Evolutionary conservation across 192 early-diverging fungal genomes (phyloP).

Genomic region (Hyaloraphidium curvatum): DNA sequence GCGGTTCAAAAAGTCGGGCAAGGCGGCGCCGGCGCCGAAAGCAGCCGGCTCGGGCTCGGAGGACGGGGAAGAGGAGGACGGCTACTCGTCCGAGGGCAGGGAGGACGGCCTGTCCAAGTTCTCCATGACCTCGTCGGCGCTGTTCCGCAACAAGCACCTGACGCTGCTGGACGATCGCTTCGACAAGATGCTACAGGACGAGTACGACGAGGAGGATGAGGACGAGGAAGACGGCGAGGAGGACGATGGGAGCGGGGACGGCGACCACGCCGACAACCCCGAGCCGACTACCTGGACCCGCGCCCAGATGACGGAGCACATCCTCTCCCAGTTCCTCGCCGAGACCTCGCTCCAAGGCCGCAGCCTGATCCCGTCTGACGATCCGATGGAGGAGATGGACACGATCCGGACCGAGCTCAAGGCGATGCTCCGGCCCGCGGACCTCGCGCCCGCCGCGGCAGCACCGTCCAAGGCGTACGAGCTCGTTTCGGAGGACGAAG

Average conservation of each 20-base stretch:
- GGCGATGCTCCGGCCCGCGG: background rate
- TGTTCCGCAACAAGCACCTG: conserved; percentile 82
- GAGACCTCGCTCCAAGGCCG: conserved; percentile 1
- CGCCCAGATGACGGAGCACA: conserved; percentile 8
- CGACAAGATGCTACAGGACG: conserved; percentile 49
- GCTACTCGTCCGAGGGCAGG: too few relatives aligned
- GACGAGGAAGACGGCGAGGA: background rate
- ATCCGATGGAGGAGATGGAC: background rate
- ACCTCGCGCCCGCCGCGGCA: background rate
- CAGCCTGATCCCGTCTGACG: too few relatives aligned
- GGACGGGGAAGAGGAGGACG: conserved; percentile 18
- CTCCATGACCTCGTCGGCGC: conserved; percentile 82
- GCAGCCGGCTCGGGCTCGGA: conserved; percentile 2
- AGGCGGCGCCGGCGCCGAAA: background rate
- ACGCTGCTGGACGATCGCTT: conserved; percentile 85
- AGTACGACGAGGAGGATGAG: conserved; percentile 21
- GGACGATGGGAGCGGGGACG: conserved; percentile 16
- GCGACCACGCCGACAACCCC: too few relatives aligned
- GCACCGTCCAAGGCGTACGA: background rate
- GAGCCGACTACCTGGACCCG: too few relatives aligned
- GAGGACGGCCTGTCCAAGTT: too few relatives aligned
- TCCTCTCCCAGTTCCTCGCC: background rate
- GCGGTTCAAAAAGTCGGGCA: conserved; percentile 12
- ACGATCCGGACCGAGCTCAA: background rate
- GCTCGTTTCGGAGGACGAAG: background rate